Evolutionary conservation across 345 rosid genomes (phyloP).

Genomic region (Cardamine chenopodiifolia): DNA sequence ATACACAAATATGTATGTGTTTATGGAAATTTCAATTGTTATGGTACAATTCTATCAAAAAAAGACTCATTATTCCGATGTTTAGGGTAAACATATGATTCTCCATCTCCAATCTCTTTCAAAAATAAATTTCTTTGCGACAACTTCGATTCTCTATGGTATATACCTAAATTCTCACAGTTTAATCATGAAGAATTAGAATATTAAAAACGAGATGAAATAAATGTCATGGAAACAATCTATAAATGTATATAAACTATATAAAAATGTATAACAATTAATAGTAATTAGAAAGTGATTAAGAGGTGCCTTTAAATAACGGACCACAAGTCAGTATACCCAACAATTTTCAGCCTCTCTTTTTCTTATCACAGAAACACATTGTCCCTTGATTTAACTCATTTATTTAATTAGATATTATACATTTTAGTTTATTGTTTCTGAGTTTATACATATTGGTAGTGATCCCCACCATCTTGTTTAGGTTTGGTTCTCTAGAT

Average conservation of each 20-base stretch:
- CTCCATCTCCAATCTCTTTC: neutral
- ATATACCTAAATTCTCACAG: neutral
- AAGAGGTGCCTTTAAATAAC: conserved; percentile 47
- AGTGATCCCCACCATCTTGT: conserved; percentile 58
- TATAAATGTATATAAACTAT: neutral
- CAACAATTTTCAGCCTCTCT: conserved; percentile 47
- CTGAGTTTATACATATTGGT: conserved; percentile 23
- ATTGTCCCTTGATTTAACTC: conserved; percentile 39
- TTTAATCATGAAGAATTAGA: neutral
- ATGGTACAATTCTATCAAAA: neutral
- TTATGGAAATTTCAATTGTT: neutral
- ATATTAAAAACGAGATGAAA: neutral
- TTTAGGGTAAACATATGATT: neutral
- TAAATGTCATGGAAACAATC: neutral
- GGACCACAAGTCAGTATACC: conserved; percentile 70
- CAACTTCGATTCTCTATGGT: neutral
- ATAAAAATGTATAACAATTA: neutral
- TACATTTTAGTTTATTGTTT: conserved; percentile 43
- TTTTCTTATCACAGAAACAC: conserved; percentile 30
- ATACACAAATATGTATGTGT: neutral
- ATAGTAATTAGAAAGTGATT: conserved; percentile 44
- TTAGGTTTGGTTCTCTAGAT: conserved; percentile 42
- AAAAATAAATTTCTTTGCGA: neutral
- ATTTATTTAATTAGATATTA: conserved; percentile 46
- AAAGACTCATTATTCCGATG: neutral